phyloP scores from a whole-genome alignment of 2,329 filamentous ascomycete species.

The Colletotrichum sp. region DNA sequence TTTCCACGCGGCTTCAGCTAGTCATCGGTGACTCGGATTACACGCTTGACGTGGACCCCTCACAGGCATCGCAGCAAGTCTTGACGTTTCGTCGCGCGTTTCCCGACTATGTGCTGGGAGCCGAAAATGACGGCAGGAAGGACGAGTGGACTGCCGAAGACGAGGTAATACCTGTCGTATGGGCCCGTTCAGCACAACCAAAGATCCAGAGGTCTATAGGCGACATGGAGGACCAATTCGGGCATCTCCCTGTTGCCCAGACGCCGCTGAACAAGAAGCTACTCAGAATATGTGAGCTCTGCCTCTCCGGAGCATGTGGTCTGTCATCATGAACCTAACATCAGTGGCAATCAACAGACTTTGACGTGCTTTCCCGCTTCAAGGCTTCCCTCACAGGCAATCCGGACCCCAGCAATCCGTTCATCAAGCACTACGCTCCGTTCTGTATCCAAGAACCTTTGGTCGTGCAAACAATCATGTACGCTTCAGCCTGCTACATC shows the following conservation, averaged over 20 bases:
- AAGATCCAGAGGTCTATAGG: not conserved
- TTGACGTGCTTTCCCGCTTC: slow-evolving; percentile 55
- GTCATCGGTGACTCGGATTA: not conserved
- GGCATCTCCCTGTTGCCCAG: slow-evolving; percentile 44
- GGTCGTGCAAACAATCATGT: slow-evolving; percentile 52
- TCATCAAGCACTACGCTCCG: slow-evolving; percentile 53
- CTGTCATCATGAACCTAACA: not conserved
- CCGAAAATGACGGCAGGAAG: not conserved
- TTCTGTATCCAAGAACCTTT: slow-evolving; percentile 55
- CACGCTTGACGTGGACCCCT: slow-evolving; percentile 29
- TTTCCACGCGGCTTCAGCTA: not conserved
- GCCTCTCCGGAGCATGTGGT: not conserved
- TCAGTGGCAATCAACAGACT: slow-evolving; percentile 36
- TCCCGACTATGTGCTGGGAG: slow-evolving; percentile 18
- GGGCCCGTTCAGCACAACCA: not conserved
- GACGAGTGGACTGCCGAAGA: not conserved
- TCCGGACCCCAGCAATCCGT: slow-evolving; percentile 46
- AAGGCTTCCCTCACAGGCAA: slow-evolving; percentile 55
- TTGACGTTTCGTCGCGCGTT: slow-evolving; percentile 26
- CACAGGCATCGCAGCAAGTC: slow-evolving; percentile 32
- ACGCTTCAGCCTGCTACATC: slow-evolving; percentile 56
- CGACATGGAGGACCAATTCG: slow-evolving; percentile 36
- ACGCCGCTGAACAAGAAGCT: slow-evolving; percentile 52
- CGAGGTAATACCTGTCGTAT: not conserved
- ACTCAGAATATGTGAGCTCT: slow-evolving; percentile 23